A percentile compares a stretch with the other conserved stretches of the same genome.
phyloP scores from a whole-genome alignment of 176 grass and related monocot genomes.

The Carex pumila region DNA sequence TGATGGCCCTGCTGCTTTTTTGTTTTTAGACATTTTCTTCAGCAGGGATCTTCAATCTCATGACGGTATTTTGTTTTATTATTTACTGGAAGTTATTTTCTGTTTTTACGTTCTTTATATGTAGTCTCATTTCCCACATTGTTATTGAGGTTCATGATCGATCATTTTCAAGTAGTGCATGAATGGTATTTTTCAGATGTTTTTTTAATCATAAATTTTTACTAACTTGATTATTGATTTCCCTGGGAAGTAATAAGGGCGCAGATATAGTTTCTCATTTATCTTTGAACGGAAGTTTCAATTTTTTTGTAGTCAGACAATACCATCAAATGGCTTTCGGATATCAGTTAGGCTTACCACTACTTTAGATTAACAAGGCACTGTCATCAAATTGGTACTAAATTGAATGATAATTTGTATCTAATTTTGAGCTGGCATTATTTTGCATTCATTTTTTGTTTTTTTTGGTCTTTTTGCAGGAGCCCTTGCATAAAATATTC shows the following conservation, averaged over 20 bases:
- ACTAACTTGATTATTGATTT: background rate
- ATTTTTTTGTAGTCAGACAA: background rate
- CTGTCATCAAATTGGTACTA: background rate
- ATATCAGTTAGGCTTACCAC: background rate
- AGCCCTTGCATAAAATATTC: conserved; percentile 15
- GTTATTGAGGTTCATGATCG: background rate
- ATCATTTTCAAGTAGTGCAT: background rate
- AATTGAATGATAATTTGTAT: background rate
- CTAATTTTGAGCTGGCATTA: background rate
- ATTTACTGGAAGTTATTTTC: background rate
- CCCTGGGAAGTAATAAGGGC: background rate
- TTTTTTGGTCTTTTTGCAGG: background rate
- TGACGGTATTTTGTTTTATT: background rate
- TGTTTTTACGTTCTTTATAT: background rate
- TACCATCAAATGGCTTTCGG: background rate
- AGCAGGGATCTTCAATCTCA: background rate
- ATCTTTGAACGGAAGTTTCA: background rate
- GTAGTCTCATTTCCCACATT: background rate
- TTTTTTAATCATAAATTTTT: background rate
- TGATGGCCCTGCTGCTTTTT: background rate
- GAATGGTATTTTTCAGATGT: background rate
- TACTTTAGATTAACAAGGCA: background rate
- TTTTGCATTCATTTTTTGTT: background rate
- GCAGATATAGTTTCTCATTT: background rate
- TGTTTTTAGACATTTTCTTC: background rate